Evolutionary conservation across 257 asterid species (phyloP).

Genomic region (Fraxinus pennsylvanica): DNA sequence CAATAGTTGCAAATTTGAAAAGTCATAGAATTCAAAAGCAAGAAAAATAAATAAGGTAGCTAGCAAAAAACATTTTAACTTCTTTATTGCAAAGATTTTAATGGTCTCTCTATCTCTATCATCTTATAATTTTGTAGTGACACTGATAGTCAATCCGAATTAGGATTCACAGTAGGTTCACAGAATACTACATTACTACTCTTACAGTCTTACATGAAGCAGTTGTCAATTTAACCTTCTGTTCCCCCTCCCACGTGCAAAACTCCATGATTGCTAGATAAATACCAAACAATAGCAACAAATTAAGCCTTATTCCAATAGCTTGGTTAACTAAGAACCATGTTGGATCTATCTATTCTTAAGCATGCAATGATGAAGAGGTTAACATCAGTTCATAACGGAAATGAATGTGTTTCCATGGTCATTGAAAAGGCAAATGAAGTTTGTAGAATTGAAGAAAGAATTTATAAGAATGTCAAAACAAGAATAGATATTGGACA

Average conservation of each 20-base stretch:
- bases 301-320: background rate
- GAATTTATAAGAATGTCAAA: background rate
- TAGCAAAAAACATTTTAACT: background rate
- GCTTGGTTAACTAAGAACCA: background rate
- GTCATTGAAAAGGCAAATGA: background rate
- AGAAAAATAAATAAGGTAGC: background rate
- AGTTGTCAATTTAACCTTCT: background rate
- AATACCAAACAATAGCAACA: background rate
- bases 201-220: background rate
- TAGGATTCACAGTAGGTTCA: conserved; percentile 1
- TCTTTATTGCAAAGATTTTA: background rate
- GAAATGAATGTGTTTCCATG: conserved; percentile 1
- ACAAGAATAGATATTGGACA: background rate
- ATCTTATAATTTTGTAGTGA: background rate
- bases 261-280: background rate
- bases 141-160: background rate
- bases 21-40: background rate
- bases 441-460: background rate
- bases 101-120: background rate
- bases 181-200: too few relatives aligned
- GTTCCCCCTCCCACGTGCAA: background rate
- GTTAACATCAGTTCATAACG: background rate
- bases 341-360: background rate
- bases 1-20: background rate
- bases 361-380: background rate